Percentiles rank a stretch among this genome's conserved stretches.
phyloP scores from a whole-genome alignment of 2,329 filamentous ascomycete species.

The Aspergillus felis region DNA sequence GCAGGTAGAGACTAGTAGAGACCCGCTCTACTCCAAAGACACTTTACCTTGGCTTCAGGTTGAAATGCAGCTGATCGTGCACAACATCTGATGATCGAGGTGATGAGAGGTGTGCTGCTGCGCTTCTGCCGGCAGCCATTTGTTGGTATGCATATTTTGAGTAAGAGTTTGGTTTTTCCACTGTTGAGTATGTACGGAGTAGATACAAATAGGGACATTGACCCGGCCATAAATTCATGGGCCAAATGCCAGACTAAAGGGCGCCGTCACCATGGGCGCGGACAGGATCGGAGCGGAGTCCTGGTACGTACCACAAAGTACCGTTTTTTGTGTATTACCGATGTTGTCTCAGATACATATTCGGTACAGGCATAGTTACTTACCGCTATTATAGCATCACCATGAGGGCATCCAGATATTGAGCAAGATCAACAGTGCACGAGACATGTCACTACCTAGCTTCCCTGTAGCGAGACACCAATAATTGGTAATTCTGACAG shows the following conservation, averaged over 20 bases:
- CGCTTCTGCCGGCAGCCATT: too few relatives aligned
- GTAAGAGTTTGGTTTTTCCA: not conserved
- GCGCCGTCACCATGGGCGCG: constrained; percentile 19
- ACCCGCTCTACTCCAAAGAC: not conserved
- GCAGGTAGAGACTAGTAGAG: not conserved
- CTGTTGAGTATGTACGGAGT: not conserved
- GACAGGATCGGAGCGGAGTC: constrained; percentile 13
- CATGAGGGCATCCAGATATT: not conserved
- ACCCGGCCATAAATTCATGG: constrained; percentile 12
- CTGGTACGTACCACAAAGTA: not conserved
- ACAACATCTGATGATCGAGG: too few relatives aligned
- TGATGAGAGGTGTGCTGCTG: too few relatives aligned
- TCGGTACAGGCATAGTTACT: not conserved
- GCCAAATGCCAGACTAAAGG: constrained; percentile 13
- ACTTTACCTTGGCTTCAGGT: not conserved
- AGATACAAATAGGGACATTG: not conserved
- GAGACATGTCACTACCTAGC: not conserved
- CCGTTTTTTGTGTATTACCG: not conserved
- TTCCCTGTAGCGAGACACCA: not conserved
- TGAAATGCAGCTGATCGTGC: not conserved
- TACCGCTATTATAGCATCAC: not conserved
- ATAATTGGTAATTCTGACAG: not conserved
- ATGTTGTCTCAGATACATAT: not conserved
- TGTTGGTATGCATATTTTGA: too few relatives aligned
- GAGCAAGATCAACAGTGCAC: not conserved